phyloP scores from a whole-genome alignment of 495 filamentous ascomycete genomes.

The Annulohypoxylon moriforme region DNA sequence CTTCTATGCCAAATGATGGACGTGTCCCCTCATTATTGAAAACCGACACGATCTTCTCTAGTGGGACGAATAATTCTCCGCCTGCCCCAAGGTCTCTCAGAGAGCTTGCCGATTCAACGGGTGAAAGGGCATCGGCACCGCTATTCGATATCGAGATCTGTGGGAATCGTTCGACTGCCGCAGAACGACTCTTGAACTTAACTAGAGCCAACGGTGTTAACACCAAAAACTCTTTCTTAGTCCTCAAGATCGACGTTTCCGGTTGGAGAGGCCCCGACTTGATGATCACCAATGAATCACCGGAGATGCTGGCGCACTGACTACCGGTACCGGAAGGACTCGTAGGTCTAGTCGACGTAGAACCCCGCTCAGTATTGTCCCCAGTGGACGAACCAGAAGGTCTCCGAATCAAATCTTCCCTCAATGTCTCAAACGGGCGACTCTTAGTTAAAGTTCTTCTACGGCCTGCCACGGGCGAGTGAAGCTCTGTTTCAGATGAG shows the following conservation, averaged over 20 bases:
- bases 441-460: constrained; percentile 40
- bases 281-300: constrained; percentile 32
- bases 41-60: constrained; percentile 79
- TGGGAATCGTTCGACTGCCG: constrained; percentile 60
- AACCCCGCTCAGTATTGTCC: constrained; percentile 39
- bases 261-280: constrained; percentile 77
- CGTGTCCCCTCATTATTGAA: constrained; percentile 83
- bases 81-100: constrained; percentile 25
- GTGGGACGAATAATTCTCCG: constrained; percentile 62
- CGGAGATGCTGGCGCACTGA: constrained; percentile 36
- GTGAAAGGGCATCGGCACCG: constrained; percentile 18
- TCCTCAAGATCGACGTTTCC: constrained; percentile 81
- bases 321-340: constrained; percentile 45
- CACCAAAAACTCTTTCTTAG: constrained; percentile 91
- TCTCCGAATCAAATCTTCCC: constrained; percentile 39
- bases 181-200: constrained; percentile 80
- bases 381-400: constrained; percentile 45
- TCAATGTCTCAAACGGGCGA: constrained; percentile 36
- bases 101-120: constrained; percentile 41
- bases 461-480: constrained; percentile 16
- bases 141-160: constrained; percentile 34
- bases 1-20: constrained; percentile 82
- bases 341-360: constrained; percentile 44
- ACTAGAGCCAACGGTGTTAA: constrained; percentile 86
- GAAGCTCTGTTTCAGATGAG: constrained; percentile 35